Percentiles rank a stretch among this genome's conserved stretches.
Conservation (phyloP, 2,329 filamentous ascomycete species). For the Trichoderma afroharzianum region DNA sequence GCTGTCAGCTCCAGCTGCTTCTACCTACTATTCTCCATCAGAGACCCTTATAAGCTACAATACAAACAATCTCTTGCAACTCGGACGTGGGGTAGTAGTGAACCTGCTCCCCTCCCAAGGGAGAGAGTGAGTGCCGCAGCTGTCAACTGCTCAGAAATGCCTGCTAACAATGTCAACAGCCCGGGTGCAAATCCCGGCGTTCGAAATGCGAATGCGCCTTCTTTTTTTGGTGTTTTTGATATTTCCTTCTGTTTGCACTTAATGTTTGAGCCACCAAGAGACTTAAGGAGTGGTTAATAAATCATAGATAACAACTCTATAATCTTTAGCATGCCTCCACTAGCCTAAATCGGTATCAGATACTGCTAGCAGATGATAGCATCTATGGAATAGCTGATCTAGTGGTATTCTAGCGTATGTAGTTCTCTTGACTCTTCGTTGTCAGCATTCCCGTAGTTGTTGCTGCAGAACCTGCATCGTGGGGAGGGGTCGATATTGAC, state of each 20-base stretch:
- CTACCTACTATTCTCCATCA: background rate
- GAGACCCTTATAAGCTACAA: slow-evolving; percentile 11
- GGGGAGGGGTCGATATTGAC: background rate
- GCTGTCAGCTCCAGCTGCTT: background rate
- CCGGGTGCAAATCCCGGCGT: slow-evolving; percentile 28
- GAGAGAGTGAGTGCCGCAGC: slow-evolving; percentile 25
- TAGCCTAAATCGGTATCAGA: background rate
- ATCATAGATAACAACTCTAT: background rate
- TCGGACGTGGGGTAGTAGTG: slow-evolving; percentile 27
- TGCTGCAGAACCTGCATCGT: background rate
- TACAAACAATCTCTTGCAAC: slow-evolving; percentile 6
- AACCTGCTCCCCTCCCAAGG: slow-evolving; percentile 27
- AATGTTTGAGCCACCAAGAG: too few relatives aligned
- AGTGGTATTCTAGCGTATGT: background rate
- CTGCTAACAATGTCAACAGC: slow-evolving; percentile 17
- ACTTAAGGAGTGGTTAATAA: background rate
- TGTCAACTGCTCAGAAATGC: background rate
- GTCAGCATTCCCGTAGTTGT: background rate
- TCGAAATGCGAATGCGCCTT: slow-evolving; percentile 19
- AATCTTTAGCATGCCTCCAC: background rate
- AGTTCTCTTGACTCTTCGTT: background rate
- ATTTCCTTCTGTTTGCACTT: background rate
- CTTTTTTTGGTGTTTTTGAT: slow-evolving; percentile 19
- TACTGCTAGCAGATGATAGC: background rate
- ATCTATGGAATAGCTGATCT: background rate